A percentile compares a stretch with the other conserved stretches of the same genome.
phyloP scores from a whole-genome alignment of 192 early-diverging fungal species.

The Podila horticola region DNA sequence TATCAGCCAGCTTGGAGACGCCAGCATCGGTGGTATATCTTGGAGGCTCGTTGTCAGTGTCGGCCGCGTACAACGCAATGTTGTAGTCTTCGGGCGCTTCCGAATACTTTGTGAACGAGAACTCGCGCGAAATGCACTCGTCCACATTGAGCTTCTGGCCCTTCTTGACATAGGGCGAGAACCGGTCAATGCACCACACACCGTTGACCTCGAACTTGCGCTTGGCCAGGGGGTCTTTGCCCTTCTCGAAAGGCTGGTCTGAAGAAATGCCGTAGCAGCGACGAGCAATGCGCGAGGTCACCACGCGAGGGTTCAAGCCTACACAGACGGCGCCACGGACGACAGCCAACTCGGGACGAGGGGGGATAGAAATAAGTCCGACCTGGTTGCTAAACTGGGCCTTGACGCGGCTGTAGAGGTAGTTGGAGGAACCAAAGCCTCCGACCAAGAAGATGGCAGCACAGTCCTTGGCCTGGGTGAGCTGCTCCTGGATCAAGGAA shows the following conservation, averaged over 20 bases:
- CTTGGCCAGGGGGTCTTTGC: constrained; percentile 36
- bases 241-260: constrained; percentile 49
- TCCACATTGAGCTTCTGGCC: constrained; percentile 41
- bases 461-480: constrained; percentile 27
- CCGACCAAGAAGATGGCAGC: constrained; percentile 61
- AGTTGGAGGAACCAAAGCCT: constrained; percentile 57
- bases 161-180: constrained; percentile 42
- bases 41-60: constrained; percentile 28
- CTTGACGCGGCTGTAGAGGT: constrained; percentile 44
- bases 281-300: constrained; percentile 39
- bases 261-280: constrained; percentile 51
- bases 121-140: constrained; percentile 28
- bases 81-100: constrained; percentile 36
- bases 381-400: constrained; percentile 26
- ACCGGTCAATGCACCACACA: constrained; percentile 45
- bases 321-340: constrained; percentile 57
- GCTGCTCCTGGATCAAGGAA: constrained; percentile 50
- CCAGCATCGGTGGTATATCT: constrained; percentile 44
- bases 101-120: constrained; percentile 48
- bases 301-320: constrained; percentile 25
- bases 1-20: constrained; percentile 43
- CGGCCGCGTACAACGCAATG: constrained; percentile 46
- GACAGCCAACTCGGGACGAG: constrained; percentile 53
- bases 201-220: constrained; percentile 40
- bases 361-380: constrained; percentile 40